Percentiles rank a stretch among this genome's conserved stretches.
These are phyloP conservation scores for Fusarium buxicola DNA, from an alignment of 2,329 filamentous ascomycete genomes.

Conservation along the genomic window DNA sequence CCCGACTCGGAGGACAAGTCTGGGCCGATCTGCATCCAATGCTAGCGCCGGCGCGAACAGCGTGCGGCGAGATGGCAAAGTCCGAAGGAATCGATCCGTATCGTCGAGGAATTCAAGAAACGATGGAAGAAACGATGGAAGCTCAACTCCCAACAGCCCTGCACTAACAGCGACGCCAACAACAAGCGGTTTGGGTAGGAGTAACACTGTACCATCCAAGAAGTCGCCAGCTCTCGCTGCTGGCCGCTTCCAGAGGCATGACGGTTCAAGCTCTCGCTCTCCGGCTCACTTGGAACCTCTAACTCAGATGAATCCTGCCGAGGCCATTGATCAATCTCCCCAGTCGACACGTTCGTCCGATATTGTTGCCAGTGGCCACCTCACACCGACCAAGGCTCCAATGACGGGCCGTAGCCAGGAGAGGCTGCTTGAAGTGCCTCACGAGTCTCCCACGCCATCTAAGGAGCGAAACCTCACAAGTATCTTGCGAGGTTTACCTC, in stretches of 20 bases:
- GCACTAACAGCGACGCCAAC: conserved; percentile 65
- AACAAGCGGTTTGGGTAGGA: conserved; percentile 69
- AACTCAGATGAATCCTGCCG: conserved; percentile 49
- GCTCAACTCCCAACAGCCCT: conserved; percentile 76
- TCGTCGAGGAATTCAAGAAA: conserved; percentile 88
- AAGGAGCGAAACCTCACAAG: conserved; percentile 76
- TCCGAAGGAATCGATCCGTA: conserved; percentile 90
- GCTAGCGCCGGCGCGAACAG: conserved; percentile 91
- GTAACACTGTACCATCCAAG: conserved; percentile 95
- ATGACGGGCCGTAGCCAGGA: conserved; percentile 61
- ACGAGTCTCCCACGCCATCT: conserved; percentile 63
- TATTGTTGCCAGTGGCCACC: conserved; percentile 39
- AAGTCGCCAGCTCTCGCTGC: conserved; percentile 79
- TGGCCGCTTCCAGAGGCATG: conserved; percentile 69
- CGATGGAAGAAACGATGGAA: conserved; percentile 78
- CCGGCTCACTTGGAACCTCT: conserved; percentile 54
- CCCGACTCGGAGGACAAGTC: conserved; percentile 64
- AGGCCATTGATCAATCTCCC: conserved; percentile 39
- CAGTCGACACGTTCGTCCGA: conserved; percentile 48
- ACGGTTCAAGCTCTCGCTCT: conserved; percentile 47
- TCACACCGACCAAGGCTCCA: conserved; percentile 47
- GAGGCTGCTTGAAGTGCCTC: conserved; percentile 57
- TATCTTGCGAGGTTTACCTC: conserved; percentile 78
- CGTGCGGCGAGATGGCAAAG: conserved; percentile 80
- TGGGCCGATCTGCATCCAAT: conserved; percentile 79